Evolutionary conservation across 345 rosid species (phyloP), one percentile per base, ranked within the genome.

Genomic region (Alliaria petiolata): DNA sequence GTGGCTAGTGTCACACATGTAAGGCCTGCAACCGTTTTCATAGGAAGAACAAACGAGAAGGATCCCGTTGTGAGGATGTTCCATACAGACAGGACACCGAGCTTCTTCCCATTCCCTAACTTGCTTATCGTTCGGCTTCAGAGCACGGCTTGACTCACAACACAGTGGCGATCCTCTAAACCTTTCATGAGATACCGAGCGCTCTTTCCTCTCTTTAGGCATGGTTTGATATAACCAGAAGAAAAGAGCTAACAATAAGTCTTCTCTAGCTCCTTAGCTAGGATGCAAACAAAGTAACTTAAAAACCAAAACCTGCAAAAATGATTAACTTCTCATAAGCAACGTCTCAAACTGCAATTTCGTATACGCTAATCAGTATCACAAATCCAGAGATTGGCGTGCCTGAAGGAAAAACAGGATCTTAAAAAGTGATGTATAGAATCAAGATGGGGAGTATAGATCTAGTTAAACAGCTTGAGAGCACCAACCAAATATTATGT

Each of bases 1-100:
- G 71, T 89, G 88, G 78, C 99, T 95, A 36, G 99, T 95, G 68
- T 95, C 97, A 34, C 99, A 95, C 98, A 91, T 95, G 84, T 82
- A 95, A 19, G 98, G 97, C 10, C 89, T 93, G 45, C 99, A 95
- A 14, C 99, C 99, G 55, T 87, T 95, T 25, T 88, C 96, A 67
- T 91, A 87, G 30, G 99, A 91, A 62, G 99, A 78, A 62, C 99
- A 95, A 56, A 91, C 61, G 25, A 95, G 95, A 66, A 95, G 96
- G 72, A 95, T 83, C 13, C 97, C 97, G 76, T 95, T 95, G 76
- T 95, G 99, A 47, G 99, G 99, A 83, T 89, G 99, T 65, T 95
- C 99, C 92, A 95, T 89, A 78, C 99, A 95, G 22, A 95, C 96
- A 26, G 99, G 89, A 81, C 99, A 95, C 64, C 93, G 83, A 11